These are phyloP conservation scores for Yarrowia keelungensis DNA, from an alignment of 805 yeast species.

Conservation along the genomic window DNA sequence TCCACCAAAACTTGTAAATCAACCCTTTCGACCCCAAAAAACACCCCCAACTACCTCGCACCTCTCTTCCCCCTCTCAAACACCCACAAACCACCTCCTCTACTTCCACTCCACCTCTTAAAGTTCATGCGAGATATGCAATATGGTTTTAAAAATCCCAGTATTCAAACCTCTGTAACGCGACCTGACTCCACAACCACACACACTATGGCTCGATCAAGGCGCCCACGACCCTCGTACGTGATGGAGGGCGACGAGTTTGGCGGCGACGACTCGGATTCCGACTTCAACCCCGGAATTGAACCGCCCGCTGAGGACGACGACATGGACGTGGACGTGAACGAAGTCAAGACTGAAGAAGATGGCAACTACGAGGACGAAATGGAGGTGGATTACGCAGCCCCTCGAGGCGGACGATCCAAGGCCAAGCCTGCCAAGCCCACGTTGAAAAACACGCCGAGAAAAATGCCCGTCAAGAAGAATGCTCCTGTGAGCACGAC, in stretches of 20 bases:
- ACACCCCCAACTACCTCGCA: background rate
- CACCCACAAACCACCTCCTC: background rate
- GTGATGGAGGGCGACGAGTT: slow-evolving; percentile 29
- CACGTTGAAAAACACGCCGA: slow-evolving; percentile 17
- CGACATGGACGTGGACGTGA: slow-evolving; percentile 27
- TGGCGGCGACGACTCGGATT: slow-evolving; percentile 29
- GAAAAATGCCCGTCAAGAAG: slow-evolving; percentile 22
- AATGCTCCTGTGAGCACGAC: background rate
- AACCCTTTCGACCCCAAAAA: background rate
- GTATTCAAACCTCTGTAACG: background rate
- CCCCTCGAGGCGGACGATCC: background rate
- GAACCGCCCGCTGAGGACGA: slow-evolving; percentile 24
- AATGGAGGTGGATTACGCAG: slow-evolving; percentile 9
- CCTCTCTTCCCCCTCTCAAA: background rate
- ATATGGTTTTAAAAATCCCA: background rate
- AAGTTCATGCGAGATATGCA: slow-evolving; percentile 26
- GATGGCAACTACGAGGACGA: slow-evolving; percentile 35
- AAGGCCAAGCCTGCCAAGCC: slow-evolving; percentile 10
- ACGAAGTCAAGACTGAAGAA: slow-evolving; percentile 35
- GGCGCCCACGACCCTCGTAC: slow-evolving; percentile 27
- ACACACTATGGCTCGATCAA: slow-evolving; percentile 27
- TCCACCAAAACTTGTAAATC: too few species aligned
- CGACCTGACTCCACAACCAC: background rate
- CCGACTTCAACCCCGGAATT: slow-evolving; percentile 31
- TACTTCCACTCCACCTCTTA: background rate